Evolutionary conservation across 192 early-diverging fungal species (phyloP), one percentile per base, ranked within the genome.

Genomic region (Backusella tarrabulga): DNA sequence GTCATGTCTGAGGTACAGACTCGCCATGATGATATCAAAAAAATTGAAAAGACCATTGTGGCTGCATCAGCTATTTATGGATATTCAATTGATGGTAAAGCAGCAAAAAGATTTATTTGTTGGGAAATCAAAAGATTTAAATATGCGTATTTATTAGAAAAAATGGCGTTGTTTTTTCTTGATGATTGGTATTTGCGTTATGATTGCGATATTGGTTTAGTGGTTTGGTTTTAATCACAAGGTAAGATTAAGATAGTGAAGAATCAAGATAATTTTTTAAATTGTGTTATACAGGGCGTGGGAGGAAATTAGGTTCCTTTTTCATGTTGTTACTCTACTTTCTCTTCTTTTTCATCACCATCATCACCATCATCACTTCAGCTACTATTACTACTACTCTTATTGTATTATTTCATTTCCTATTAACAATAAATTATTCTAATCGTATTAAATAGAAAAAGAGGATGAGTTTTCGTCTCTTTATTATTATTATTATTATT

Each of bases 11-110:
- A 95, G 81, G 94, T 96, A 52, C 94, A 96, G 83, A 85, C 90
- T 73, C 83, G 93, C 60, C 95, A 96, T 77, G 84, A 91, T 71
- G 95, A 96, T 77, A 93, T 96, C 63, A 86, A 93, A 73, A 87
- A 90, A 81, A 95, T 96, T 80, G 94, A 96, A 85, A 92, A 92
- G 78, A 92, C 90, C 14, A 94, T 96, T 72, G 73, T 94, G 89
- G 95, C 84, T 96, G 23, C 92, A 93, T 81, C 90, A 95, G 85
- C 84, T 96, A 56, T 96, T 95, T 74, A 89, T 92, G 69, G 95
- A 96, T 76, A 95, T 96, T 93, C 87, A 92, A 67, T 91, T 94
- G 21, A 81, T 95, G 23, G 93, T 95, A 3, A 85, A 87, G 42
- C 88, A 90, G 6, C 94, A 95, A 77, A 94, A 88, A 36, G 36